These are phyloP conservation scores for Suillus clintonianus DNA, from an alignment of 768 basidiomycete species.

Conservation along the genomic window DNA sequence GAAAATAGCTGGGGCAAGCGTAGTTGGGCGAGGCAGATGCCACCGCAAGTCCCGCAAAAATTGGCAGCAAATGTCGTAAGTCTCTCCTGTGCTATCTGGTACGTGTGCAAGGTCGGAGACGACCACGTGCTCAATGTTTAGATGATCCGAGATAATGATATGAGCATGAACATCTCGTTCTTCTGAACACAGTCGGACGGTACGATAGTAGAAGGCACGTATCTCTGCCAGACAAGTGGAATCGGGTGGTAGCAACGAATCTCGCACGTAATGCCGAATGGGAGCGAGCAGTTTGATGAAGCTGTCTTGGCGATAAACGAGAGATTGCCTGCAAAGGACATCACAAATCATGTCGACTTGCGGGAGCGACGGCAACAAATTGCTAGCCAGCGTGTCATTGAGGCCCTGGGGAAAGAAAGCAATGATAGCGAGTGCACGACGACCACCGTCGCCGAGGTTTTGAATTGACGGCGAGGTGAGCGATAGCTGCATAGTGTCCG, in stretches of 20 bases:
- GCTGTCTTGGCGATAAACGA: not conserved
- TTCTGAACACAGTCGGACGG: not conserved
- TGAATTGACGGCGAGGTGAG: not conserved
- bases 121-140: not conserved
- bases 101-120: not conserved
- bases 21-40: too few relatives aligned
- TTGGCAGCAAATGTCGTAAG: too few relatives aligned
- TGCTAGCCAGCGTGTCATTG: not conserved
- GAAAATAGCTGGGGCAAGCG: too few relatives aligned
- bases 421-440: not conserved
- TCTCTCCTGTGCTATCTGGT: not conserved
- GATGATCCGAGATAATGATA: not conserved
- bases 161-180: not conserved
- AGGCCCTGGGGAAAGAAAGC: slow-evolving; percentile 5
- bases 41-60: too few relatives aligned
- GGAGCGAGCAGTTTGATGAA: not conserved
- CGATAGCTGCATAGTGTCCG: too few relatives aligned
- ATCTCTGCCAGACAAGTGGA: not conserved
- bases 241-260: not conserved
- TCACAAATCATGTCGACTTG: not conserved
- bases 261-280: not conserved
- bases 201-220: not conserved
- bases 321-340: not conserved
- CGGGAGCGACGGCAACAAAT: not conserved
- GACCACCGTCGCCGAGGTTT: not conserved